These are phyloP conservation scores for Allantophomopsis lycopodina DNA, from an alignment of 2,329 filamentous ascomycete genomes.

Conservation along the genomic window DNA sequence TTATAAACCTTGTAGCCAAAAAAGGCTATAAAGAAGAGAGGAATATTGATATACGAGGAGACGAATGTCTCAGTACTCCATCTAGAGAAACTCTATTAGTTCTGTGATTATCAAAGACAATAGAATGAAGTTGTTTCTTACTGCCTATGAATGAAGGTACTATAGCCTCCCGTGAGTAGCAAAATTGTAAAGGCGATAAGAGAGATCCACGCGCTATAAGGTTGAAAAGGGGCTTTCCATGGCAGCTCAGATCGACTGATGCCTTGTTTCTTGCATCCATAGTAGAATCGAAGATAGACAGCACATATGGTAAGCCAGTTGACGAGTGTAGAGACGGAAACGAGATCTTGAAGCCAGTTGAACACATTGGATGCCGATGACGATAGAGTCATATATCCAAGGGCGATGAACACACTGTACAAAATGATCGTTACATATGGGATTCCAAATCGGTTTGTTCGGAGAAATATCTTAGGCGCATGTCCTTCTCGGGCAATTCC, in stretches of 20 bases:
- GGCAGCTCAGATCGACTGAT: slow-evolving; percentile 54
- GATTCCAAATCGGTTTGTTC: slow-evolving; percentile 33
- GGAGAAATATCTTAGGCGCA: slow-evolving; percentile 39
- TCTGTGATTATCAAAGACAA: too few relatives aligned
- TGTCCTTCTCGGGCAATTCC: slow-evolving; percentile 42
- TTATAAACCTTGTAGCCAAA: slow-evolving; percentile 38
- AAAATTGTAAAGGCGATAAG: slow-evolving; percentile 49
- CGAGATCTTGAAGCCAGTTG: slow-evolving; percentile 47
- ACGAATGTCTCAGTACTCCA: not conserved
- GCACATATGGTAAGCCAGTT: slow-evolving; percentile 58
- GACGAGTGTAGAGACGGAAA: slow-evolving; percentile 63
- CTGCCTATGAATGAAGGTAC: slow-evolving; percentile 25
- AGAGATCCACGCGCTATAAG: slow-evolving; percentile 50
- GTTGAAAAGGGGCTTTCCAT: slow-evolving; percentile 56
- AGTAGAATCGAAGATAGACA: slow-evolving; percentile 60
- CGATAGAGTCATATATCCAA: slow-evolving; percentile 54
- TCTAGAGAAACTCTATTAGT: slow-evolving; percentile 7
- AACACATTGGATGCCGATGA: slow-evolving; percentile 65
- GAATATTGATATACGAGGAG: slow-evolving; percentile 19
- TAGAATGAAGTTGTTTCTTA: too few relatives aligned
- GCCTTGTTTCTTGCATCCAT: slow-evolving; percentile 55
- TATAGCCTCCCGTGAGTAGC: slow-evolving; percentile 57
- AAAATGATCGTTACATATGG: slow-evolving; percentile 48
- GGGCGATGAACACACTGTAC: slow-evolving; percentile 53
- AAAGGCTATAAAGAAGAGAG: slow-evolving; percentile 26